Evolutionary conservation across 2,329 filamentous ascomycete genomes (phyloP).

Genomic region (Colletotrichum camelliae): DNA sequence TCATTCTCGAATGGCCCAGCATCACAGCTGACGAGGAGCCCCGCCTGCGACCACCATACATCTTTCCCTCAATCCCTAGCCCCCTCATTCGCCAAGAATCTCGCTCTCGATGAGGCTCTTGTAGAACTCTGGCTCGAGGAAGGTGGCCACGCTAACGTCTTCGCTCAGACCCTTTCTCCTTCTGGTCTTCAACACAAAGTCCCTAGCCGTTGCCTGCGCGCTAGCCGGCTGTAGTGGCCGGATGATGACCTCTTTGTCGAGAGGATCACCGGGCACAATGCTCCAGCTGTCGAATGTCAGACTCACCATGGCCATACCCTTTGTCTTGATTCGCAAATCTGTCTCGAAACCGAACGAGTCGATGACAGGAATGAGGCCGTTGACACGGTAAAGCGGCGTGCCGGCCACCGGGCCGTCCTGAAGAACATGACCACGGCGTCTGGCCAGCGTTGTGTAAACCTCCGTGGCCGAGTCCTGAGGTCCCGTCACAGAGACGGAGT

Average conservation of each 20-base stretch:
- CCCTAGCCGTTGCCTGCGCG: constrained; percentile 87
- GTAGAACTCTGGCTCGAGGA: constrained; percentile 94
- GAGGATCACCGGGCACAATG: constrained; percentile 92
- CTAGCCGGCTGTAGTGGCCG: constrained; percentile 86
- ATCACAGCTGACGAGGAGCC: not conserved
- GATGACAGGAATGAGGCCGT: constrained; percentile 91
- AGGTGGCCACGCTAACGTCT: constrained; percentile 95
- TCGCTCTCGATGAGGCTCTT: constrained; percentile 87
- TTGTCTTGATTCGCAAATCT: constrained; percentile 92
- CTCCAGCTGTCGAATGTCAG: constrained; percentile 96
- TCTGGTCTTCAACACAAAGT: constrained; percentile 96
- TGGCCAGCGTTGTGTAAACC: constrained; percentile 89
- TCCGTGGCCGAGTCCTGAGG: constrained; percentile 87
- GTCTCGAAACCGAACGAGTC: constrained; percentile 99
- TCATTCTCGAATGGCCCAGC: not conserved
- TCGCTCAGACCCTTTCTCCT: constrained; percentile 92
- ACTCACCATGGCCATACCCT: constrained; percentile 88
- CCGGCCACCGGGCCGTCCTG: constrained; percentile 94
- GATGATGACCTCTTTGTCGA: constrained; percentile 85
- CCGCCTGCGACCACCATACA: not conserved
- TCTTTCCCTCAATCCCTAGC: not conserved
- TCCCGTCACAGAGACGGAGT: constrained; percentile 90
- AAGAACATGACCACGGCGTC: constrained; percentile 89
- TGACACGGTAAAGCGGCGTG: constrained; percentile 90
- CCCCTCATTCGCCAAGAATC: constrained; percentile 66